These are phyloP conservation scores for Arthroderma sp. DNA, from an alignment of 2,329 filamentous ascomycete genomes.

Conservation along the genomic window DNA sequence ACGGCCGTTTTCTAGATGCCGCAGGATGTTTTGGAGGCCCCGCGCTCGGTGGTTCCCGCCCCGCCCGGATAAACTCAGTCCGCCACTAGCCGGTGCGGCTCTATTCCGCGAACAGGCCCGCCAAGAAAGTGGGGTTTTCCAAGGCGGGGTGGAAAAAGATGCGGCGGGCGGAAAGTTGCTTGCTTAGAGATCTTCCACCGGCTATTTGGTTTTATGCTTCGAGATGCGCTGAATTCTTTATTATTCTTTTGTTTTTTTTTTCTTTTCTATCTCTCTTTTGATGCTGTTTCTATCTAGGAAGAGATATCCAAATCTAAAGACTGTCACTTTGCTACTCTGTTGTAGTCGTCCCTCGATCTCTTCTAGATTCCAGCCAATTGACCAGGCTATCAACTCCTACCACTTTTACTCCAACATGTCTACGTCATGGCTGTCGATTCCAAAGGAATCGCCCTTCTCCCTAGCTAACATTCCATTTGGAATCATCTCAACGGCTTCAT, in stretches of 20 bases:
- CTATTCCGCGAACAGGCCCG: too few species aligned
- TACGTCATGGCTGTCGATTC: slow-evolving; percentile 47
- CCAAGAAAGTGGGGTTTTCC: too few species aligned
- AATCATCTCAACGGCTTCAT: slow-evolving; percentile 54
- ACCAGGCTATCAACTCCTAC: not conserved
- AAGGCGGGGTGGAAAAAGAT: too few species aligned
- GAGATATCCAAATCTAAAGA: not conserved
- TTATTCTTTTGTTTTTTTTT: not conserved
- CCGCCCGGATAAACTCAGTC: too few species aligned
- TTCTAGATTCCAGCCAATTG: not conserved
- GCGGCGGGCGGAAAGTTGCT: too few species aligned
- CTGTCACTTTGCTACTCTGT: slow-evolving; percentile 1
- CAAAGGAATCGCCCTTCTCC: slow-evolving; percentile 53
- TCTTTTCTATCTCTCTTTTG: not conserved
- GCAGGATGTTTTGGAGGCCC: too few species aligned
- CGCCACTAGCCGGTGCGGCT: too few species aligned
- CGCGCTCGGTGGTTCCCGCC: too few species aligned
- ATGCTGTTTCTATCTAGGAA: not conserved
- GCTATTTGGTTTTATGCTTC: too few species aligned
- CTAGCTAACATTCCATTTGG: slow-evolving; percentile 73
- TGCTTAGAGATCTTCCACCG: too few species aligned
- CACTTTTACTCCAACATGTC: slow-evolving; percentile 10
- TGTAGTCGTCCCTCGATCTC: not conserved
- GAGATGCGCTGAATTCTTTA: not conserved
- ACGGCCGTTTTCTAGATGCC: too few species aligned